Percentiles rank a stretch among this genome's conserved stretches.
Conservation (phyloP, 2,329 filamentous ascomycete genomes). For the Pseudofabraea citricarpa region DNA sequence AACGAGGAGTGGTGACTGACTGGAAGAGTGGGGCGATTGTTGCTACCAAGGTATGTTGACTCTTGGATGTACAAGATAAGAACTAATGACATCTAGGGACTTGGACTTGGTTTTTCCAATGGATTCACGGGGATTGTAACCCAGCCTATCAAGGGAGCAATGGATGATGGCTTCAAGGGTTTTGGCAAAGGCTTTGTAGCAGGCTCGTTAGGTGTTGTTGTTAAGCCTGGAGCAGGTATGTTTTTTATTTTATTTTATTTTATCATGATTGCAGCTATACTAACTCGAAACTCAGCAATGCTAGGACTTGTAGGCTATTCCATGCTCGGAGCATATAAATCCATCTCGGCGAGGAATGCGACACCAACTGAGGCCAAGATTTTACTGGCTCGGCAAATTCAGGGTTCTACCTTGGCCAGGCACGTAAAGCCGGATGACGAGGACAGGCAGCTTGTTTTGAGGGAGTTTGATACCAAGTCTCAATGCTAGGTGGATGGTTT, state of each 20-base stretch:
- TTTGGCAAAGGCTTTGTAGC: constrained; percentile 1
- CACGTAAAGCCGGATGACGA: neutral
- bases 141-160: neutral
- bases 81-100: neutral
- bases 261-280: no score
- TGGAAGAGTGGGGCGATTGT: constrained; percentile 68
- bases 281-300: neutral
- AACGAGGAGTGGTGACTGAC: constrained; percentile 74
- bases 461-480: neutral
- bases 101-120: neutral
- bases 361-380: constrained; percentile 2
- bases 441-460: neutral
- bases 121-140: constrained; percentile 1
- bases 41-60: constrained; percentile 34
- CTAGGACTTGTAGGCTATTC: neutral
- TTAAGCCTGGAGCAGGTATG: neutral
- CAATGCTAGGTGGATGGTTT: no score
- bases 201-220: neutral
- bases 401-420: neutral
- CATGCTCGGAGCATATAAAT: neutral
- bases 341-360: neutral
- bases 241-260: no score
- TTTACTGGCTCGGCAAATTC: neutral
- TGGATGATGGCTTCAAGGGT: neutral
- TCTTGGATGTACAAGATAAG: neutral